Conservation (phyloP, 805 yeast genomes). For the Barnettozyma vustinii region DNA sequence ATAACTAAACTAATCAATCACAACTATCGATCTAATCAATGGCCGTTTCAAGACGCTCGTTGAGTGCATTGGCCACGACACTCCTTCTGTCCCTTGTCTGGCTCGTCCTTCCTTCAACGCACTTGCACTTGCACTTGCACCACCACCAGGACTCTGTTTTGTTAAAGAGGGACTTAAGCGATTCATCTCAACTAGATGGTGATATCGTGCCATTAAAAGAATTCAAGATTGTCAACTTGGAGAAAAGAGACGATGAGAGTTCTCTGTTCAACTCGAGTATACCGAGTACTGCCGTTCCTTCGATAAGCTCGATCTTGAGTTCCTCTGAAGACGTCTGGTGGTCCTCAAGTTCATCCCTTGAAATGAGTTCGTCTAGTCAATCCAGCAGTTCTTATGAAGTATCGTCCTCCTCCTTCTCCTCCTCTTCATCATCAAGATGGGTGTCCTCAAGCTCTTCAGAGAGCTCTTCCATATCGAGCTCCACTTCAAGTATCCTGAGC, state of each 20-base stretch:
- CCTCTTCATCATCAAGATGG: conserved; percentile 6
- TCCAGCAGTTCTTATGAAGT: background rate
- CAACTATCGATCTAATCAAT: background rate
- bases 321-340: background rate
- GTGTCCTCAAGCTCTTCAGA: conserved; percentile 1
- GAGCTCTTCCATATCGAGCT: background rate
- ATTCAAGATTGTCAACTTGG: background rate
- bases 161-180: background rate
- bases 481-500: conserved; percentile 5
- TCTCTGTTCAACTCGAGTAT: background rate
- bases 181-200: background rate
- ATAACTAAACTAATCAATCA: background rate
- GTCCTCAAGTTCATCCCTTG: background rate
- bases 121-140: background rate
- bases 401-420: conserved; percentile 1
- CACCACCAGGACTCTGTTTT: background rate
- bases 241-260: conserved; percentile 1
- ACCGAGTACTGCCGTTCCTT: background rate
- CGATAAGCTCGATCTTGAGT: background rate
- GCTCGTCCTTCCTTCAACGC: background rate
- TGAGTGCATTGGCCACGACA: background rate
- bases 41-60: background rate
- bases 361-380: background rate
- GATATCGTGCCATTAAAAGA: background rate
- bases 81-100: background rate